Evolutionary conservation across 371 early-diverging fungal genomes (phyloP).

Genomic region (Thermomucor indicae-seudaticae): DNA sequence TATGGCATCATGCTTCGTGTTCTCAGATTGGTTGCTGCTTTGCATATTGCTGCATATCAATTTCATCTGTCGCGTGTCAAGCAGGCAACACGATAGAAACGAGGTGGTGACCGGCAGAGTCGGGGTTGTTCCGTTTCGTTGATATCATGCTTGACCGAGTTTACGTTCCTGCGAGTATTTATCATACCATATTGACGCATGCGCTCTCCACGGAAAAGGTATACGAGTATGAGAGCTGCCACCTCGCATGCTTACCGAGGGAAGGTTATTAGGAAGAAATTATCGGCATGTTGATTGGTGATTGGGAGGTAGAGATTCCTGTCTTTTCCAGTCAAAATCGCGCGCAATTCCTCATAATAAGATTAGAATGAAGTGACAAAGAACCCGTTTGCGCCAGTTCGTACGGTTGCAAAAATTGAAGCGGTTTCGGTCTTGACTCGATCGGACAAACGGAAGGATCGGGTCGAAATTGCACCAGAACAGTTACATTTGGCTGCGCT

Average conservation of each 20-base stretch:
- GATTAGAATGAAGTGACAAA: constrained; percentile 18
- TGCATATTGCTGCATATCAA: too few species aligned
- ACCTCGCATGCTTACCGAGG: background rate
- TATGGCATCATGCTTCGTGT: too few species aligned
- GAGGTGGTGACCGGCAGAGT: too few species aligned
- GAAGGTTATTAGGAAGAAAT: constrained; percentile 56
- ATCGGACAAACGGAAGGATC: constrained; percentile 73
- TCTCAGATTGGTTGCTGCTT: background rate
- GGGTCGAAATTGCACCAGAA: constrained; percentile 65
- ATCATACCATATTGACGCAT: constrained; percentile 49
- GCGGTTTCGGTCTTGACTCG: constrained; percentile 57
- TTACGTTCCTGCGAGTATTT: constrained; percentile 42
- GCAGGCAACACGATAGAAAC: too few species aligned
- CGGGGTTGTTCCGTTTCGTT: too few species aligned
- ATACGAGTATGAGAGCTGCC: background rate
- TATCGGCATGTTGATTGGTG: constrained; percentile 70
- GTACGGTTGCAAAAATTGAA: constrained; percentile 44
- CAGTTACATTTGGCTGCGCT: constrained; percentile 66
- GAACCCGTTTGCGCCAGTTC: constrained; percentile 24
- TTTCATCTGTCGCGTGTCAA: too few species aligned
- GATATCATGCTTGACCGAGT: constrained; percentile 31
- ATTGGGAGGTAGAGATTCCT: constrained; percentile 45
- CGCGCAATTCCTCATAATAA: background rate
- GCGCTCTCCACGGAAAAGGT: constrained; percentile 59
- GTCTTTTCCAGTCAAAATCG: background rate